Conservation (phyloP, 1,284 basidiomycete species). For the Malassezia globosa region DNA sequence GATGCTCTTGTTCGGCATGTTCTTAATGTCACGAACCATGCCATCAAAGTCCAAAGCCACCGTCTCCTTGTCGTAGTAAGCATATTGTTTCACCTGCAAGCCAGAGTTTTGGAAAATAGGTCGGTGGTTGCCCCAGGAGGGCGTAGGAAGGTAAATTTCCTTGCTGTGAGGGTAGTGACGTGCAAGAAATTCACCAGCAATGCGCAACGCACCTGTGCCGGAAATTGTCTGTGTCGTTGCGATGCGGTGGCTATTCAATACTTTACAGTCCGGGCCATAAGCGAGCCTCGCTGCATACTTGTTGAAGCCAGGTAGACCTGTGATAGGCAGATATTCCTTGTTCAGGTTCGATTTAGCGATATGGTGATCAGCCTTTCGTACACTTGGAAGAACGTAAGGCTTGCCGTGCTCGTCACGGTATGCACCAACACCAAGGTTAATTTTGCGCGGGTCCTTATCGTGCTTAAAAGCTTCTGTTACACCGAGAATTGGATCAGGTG, state of each 20-base stretch:
- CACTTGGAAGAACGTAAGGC: constrained; percentile 49
- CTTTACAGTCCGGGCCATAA: constrained; percentile 63
- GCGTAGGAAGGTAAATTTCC: constrained; percentile 80
- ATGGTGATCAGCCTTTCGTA: constrained; percentile 74
- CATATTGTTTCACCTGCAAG: constrained; percentile 80
- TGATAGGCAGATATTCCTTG: constrained; percentile 98
- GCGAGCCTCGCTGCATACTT: constrained; percentile 81
- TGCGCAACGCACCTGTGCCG: constrained; percentile 91
- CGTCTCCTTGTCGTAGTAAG: constrained; percentile 50
- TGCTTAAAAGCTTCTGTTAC: constrained; percentile 76
- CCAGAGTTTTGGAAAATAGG: constrained; percentile 66
- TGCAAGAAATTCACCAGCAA: constrained; percentile 79
- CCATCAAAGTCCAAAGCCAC: constrained; percentile 47
- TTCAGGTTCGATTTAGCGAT: constrained; percentile 62
- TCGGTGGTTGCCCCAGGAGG: constrained; percentile 97
- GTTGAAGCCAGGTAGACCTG: constrained; percentile 76
- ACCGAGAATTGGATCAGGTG: constrained; percentile 89
- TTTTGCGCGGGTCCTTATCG: constrained; percentile 66
- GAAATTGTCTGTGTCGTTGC: constrained; percentile 92
- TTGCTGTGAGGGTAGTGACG: constrained; percentile 79
- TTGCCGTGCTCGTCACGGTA: constrained; percentile 49
- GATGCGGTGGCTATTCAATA: constrained; percentile 59
- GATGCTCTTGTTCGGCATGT: constrained; percentile 51
- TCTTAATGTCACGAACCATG: constrained; percentile 44
- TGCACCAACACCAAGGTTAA: constrained; percentile 65